Conservation (phyloP, 352 stramenopile genomes). For the Globisporangium radiosum region DNA sequence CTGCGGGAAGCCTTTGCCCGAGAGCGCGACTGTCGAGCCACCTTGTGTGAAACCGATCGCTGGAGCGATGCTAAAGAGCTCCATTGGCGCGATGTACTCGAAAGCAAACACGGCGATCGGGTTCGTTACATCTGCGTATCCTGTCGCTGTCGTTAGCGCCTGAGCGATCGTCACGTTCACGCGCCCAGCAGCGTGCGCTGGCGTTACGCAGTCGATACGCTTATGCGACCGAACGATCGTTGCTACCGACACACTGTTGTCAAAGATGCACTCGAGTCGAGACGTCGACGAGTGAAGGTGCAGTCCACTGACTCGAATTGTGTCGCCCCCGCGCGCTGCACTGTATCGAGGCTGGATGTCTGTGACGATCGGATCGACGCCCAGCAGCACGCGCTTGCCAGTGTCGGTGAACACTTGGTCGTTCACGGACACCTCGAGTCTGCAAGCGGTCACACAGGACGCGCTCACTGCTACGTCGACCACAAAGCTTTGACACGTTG, state of each 20-base stretch:
- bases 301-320: constrained; percentile 18
- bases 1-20: constrained; percentile 29
- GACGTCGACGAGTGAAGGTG: constrained; percentile 14
- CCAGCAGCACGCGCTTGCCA: constrained; percentile 17
- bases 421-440: constrained; percentile 35
- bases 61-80: constrained; percentile 18
- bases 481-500: constrained; percentile 8
- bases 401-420: constrained; percentile 25
- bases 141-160: background rate
- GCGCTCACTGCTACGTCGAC: background rate
- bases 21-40: constrained; percentile 19
- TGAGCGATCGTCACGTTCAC: constrained; percentile 18
- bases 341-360: constrained; percentile 16
- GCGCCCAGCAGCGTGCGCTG: constrained; percentile 15
- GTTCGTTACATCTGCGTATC: background rate
- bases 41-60: constrained; percentile 20
- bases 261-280: constrained; percentile 30
- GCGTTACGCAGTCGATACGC: constrained; percentile 21
- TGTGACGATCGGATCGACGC: constrained; percentile 9
- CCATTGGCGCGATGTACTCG: constrained; percentile 26
- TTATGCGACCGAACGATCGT: constrained; percentile 6
- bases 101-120: constrained; percentile 25
- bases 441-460: constrained; percentile 13
- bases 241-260: background rate
- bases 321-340: constrained; percentile 23